phyloP scores from a whole-genome alignment of 108 stramenopile genomes.

The Cyclotella baltica region DNA sequence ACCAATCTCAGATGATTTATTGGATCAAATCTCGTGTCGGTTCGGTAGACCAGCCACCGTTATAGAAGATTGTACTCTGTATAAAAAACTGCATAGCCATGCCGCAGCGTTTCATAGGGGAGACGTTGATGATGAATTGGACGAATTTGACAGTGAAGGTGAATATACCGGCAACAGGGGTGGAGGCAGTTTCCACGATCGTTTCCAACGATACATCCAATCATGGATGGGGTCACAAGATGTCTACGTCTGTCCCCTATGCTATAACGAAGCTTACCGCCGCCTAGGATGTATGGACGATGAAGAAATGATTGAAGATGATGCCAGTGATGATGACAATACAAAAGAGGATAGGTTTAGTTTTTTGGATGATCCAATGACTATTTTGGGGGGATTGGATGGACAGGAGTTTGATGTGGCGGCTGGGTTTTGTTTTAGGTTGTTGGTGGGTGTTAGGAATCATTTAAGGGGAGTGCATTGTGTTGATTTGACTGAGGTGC shows the following conservation, averaged over 20 bases:
- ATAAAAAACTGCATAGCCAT: constrained; percentile 48
- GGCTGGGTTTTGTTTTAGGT: constrained; percentile 69
- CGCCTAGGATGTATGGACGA: constrained; percentile 35
- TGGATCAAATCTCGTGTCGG: constrained; percentile 83
- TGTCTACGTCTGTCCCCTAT: constrained; percentile 81
- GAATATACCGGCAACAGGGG: constrained; percentile 31
- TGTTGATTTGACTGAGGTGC: constrained; percentile 58
- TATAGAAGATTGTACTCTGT: constrained; percentile 63
- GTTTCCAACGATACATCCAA: constrained; percentile 61
- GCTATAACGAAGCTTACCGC: constrained; percentile 70
- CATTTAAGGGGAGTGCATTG: constrained; percentile 71
- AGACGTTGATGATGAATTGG: constrained; percentile 46
- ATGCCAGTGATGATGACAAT: constrained; percentile 42
- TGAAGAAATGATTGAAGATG: constrained; percentile 46
- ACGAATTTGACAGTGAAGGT: constrained; percentile 47
- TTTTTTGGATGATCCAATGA: constrained; percentile 74
- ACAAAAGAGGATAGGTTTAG: constrained; percentile 38
- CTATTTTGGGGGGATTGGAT: constrained; percentile 69
- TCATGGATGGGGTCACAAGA: constrained; percentile 74
- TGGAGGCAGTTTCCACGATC: constrained; percentile 50
- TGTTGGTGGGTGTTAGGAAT: constrained; percentile 63
- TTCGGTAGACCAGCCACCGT: constrained; percentile 77
- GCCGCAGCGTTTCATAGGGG: not conserved
- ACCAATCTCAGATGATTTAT: constrained; percentile 75
- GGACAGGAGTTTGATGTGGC: constrained; percentile 66